Evolutionary conservation across 2,329 filamentous ascomycete genomes (phyloP).

Genomic region (Cladosporium sp.): DNA sequence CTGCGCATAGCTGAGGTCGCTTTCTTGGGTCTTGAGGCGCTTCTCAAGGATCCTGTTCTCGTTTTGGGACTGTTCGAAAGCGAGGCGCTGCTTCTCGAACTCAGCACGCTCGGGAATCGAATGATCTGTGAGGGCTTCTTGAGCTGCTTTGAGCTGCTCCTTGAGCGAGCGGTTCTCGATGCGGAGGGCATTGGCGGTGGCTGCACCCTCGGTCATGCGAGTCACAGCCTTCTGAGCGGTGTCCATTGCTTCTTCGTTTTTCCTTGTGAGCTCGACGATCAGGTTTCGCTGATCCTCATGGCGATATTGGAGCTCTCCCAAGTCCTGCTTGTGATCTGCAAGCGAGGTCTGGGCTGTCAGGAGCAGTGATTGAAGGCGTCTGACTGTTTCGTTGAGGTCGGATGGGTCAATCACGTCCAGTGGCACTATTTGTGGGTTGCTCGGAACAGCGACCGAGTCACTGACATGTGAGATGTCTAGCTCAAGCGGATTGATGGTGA

Average conservation of each 20-base stretch:
- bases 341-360: conserved; percentile 30
- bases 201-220: conserved; percentile 26
- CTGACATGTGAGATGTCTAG: conserved; percentile 45
- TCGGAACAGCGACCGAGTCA: conserved; percentile 43
- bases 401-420: conserved; percentile 5
- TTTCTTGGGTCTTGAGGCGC: conserved; percentile 41
- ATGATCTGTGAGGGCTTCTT: conserved; percentile 32
- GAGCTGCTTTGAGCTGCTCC: conserved; percentile 35
- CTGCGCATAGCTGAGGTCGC: conserved; percentile 60
- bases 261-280: conserved; percentile 30
- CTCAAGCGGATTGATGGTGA: conserved; percentile 38
- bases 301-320: conserved; percentile 38
- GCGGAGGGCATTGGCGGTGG: conserved; percentile 25
- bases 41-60: conserved; percentile 36
- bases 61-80: conserved; percentile 26
- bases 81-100: conserved; percentile 32
- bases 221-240: conserved; percentile 29
- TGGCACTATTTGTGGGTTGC: background rate
- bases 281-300: conserved; percentile 36
- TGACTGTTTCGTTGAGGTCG: conserved; percentile 24
- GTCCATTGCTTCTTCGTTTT: conserved; percentile 33
- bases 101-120: conserved; percentile 38
- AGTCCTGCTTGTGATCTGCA: conserved; percentile 33
- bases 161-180: conserved; percentile 33
- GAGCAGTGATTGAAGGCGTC: conserved; percentile 29